Evolutionary conservation across 1,284 basidiomycete genomes (phyloP).

Genomic region (Wallemia hederae): DNA sequence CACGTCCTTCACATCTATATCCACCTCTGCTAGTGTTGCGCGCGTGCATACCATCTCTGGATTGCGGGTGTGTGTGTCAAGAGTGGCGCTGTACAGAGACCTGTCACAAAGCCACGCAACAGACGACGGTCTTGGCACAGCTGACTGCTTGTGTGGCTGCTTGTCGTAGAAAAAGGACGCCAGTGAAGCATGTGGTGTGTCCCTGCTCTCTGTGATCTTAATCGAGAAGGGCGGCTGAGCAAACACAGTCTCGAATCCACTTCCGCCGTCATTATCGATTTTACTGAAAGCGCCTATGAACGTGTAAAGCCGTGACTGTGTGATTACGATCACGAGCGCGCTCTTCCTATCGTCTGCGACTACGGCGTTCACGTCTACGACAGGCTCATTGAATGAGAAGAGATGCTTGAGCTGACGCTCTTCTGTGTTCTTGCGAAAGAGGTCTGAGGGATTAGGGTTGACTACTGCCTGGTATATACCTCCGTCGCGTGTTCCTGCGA

Average conservation of each 20-base stretch:
- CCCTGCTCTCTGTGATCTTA: neutral
- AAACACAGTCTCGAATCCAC: conserved; percentile 45
- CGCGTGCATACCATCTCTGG: conserved; percentile 1
- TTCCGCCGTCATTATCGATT: conserved; percentile 24
- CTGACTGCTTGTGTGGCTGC: conserved; percentile 58
- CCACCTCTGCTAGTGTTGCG: neutral
- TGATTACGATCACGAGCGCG: conserved; percentile 39
- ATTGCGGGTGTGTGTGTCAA: conserved; percentile 10
- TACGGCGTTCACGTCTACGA: conserved; percentile 26
- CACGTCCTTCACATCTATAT: neutral
- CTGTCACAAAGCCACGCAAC: neutral
- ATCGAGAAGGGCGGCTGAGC: conserved; percentile 1
- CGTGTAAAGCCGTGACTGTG: conserved; percentile 69
- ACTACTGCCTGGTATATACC: conserved; percentile 4
- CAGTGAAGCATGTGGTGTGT: neutral
- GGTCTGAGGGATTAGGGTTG: neutral
- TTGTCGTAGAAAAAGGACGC: conserved; percentile 4
- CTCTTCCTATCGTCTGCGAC: neutral
- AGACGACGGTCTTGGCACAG: conserved; percentile 20
- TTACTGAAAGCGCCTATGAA: conserved; percentile 32
- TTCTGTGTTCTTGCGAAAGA: conserved; percentile 2
- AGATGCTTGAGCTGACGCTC: neutral
- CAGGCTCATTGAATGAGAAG: conserved; percentile 17
- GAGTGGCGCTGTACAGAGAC: neutral
- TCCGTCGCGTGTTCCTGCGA: neutral